phyloP scores from a whole-genome alignment of 2,329 filamentous ascomycete genomes.

The Gaeumannomyces tritici region DNA sequence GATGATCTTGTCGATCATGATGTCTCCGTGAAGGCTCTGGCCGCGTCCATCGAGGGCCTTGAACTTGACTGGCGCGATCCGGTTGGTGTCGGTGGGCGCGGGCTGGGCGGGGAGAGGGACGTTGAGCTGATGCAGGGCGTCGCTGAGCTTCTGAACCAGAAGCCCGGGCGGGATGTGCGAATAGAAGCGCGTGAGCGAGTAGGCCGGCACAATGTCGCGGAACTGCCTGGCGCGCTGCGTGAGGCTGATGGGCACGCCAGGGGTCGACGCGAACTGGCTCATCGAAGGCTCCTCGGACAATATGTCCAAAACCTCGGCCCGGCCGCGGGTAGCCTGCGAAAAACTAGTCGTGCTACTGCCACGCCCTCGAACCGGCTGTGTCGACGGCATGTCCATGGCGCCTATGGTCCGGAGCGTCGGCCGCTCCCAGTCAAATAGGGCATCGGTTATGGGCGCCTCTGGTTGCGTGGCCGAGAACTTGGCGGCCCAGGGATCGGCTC shows the following conservation, averaged over 20 bases:
- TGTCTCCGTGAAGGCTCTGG: slow-evolving; percentile 65
- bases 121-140: slow-evolving; percentile 76
- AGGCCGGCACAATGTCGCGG: slow-evolving; percentile 80
- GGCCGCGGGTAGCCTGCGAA: slow-evolving; percentile 15
- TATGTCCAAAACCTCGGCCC: slow-evolving; percentile 34
- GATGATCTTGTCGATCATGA: slow-evolving; percentile 58
- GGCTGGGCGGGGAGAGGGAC: slow-evolving; percentile 55
- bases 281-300: slow-evolving; percentile 80
- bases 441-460: slow-evolving; percentile 64
- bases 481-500: slow-evolving; percentile 25
- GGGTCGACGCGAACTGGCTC: slow-evolving; percentile 74
- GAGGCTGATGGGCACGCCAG: slow-evolving; percentile 69
- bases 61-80: slow-evolving; percentile 58
- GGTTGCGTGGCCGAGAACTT: slow-evolving; percentile 76
- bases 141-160: slow-evolving; percentile 69
- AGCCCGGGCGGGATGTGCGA: slow-evolving; percentile 67
- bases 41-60: slow-evolving; percentile 63
- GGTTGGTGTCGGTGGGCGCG: slow-evolving; percentile 35
- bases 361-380: slow-evolving; percentile 32
- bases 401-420: slow-evolving; percentile 49
- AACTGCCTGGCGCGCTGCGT: slow-evolving; percentile 87
- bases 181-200: slow-evolving; percentile 86
- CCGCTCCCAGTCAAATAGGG: slow-evolving; percentile 80
- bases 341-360: slow-evolving; percentile 21
- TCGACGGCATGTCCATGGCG: slow-evolving; percentile 32